These are phyloP conservation scores for Blastocrithidia nonstop DNA, from an alignment of 208 protist genomes.

Conservation along the genomic window DNA sequence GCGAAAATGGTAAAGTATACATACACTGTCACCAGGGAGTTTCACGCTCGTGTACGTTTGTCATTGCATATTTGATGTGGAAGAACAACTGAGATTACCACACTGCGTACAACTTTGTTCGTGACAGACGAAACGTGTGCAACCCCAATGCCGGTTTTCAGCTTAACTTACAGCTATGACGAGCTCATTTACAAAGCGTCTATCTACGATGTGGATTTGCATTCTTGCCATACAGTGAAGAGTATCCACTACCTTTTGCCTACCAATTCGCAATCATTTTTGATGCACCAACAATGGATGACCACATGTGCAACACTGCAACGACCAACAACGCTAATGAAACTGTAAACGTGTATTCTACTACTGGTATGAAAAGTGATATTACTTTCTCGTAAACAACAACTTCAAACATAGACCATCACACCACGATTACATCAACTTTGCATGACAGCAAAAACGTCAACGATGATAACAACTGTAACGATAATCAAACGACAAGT, in stretches of 20 bases:
- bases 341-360: no score
- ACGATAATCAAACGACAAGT: background rate
- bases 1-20: slow-evolving; percentile 60
- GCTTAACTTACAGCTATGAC: slow-evolving; percentile 68
- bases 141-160: slow-evolving; percentile 87
- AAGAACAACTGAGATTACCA: slow-evolving; percentile 65
- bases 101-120: slow-evolving; percentile 62
- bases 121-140: slow-evolving; percentile 43
- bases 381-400: no score
- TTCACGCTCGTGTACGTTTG: slow-evolving; percentile 76
- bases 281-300: no score
- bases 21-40: slow-evolving; percentile 93
- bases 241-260: slow-evolving; percentile 25
- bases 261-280: slow-evolving; percentile 30
- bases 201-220: slow-evolving; percentile 34
- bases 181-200: slow-evolving; percentile 35
- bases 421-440: no score
- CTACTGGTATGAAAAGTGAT: no score
- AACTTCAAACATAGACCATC: no score
- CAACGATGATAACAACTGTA: background rate
- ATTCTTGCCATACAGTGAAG: slow-evolving; percentile 33
- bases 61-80: slow-evolving; percentile 89
- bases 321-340: no score
- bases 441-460: background rate
- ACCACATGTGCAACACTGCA: no score